A percentile compares a stretch with the other conserved stretches of the same genome.
phyloP scores from a whole-genome alignment of 129 eudicot species.

The Tanacetum coccineum region DNA sequence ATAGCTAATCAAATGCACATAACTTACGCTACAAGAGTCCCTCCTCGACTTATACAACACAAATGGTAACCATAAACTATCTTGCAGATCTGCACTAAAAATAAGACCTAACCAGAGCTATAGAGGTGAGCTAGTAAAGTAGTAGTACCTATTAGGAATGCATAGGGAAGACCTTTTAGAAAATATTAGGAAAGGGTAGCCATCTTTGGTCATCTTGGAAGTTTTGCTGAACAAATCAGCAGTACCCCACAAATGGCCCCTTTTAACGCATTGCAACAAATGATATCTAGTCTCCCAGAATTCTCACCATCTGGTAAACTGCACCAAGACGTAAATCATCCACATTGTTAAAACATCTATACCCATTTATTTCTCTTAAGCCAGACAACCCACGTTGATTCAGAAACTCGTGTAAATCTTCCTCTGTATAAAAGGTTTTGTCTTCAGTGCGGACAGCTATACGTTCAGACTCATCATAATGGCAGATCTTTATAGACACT shows the following conservation, averaged over 20 bases:
- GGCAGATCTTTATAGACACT: conserved; percentile 41
- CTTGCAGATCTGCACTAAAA: not conserved
- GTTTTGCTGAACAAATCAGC: not conserved
- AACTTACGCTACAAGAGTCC: not conserved
- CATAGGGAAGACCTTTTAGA: not conserved
- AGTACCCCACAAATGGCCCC: not conserved
- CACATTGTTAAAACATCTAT: conserved; percentile 33
- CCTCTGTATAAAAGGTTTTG: conserved; percentile 47
- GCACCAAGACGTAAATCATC: conserved; percentile 52
- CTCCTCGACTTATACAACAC: not conserved
- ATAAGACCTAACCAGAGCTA: too few species aligned
- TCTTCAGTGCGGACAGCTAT: conserved; percentile 47
- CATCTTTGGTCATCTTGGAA: not conserved
- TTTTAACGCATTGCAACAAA: not conserved
- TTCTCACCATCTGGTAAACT: conserved; percentile 45
- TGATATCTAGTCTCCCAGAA: conserved; percentile 35
- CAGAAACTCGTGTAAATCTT: conserved; percentile 41
- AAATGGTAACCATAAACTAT: not conserved
- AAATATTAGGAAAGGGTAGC: not conserved
- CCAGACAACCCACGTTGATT: conserved; percentile 36
- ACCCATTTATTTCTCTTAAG: conserved; percentile 45
- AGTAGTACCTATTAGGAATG: too few species aligned
- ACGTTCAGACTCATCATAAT: conserved; percentile 40
- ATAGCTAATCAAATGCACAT: not conserved
- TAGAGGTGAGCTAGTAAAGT: too few species aligned